Percentiles rank a stretch among this genome's conserved stretches.
phyloP scores from a whole-genome alignment of 2,329 filamentous ascomycete species.

The Drechmeria coniospora region DNA sequence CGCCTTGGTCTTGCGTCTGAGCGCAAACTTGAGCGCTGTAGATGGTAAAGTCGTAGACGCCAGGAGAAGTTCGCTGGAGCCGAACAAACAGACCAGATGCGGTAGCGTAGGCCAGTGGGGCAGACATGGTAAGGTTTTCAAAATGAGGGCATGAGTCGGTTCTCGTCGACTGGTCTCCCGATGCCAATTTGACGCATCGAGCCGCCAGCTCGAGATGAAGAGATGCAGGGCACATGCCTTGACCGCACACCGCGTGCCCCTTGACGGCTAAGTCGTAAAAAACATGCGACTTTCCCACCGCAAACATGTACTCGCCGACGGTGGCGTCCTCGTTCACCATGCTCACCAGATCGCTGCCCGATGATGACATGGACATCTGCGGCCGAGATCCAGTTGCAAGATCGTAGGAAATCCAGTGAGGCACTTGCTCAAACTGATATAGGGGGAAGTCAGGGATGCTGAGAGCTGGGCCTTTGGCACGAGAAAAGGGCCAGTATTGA shows the following conservation, averaged over 20 bases:
- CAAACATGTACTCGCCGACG: neutral
- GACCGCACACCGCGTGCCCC: slow-evolving; percentile 12
- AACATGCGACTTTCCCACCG: slow-evolving; percentile 1
- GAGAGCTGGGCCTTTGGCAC: slow-evolving; percentile 4
- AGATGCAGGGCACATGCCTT: slow-evolving; percentile 11
- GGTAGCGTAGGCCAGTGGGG: too few species aligned
- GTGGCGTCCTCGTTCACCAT: neutral
- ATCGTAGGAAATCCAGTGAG: slow-evolving; percentile 10
- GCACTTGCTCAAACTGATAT: slow-evolving; percentile 14
- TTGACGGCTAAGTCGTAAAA: slow-evolving; percentile 6
- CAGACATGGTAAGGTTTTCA: neutral
- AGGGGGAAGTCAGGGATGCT: slow-evolving; percentile 9
- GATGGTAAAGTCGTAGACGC: too few species aligned
- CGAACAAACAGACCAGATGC: too few species aligned
- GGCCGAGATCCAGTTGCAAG: neutral
- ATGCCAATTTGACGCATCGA: neutral
- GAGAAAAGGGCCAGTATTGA: slow-evolving; percentile 12
- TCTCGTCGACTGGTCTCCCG: neutral
- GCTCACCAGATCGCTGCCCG: neutral
- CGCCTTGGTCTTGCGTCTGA: too few species aligned
- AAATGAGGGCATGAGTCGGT: too few species aligned
- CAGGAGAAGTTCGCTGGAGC: too few species aligned
- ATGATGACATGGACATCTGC: neutral
- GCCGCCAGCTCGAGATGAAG: slow-evolving; percentile 12
- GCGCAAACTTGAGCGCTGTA: too few species aligned